Evolutionary conservation across 192 early-diverging fungal species (phyloP), one percentile per base, ranked within the genome.

Genomic region (Coemansia sp.): DNA sequence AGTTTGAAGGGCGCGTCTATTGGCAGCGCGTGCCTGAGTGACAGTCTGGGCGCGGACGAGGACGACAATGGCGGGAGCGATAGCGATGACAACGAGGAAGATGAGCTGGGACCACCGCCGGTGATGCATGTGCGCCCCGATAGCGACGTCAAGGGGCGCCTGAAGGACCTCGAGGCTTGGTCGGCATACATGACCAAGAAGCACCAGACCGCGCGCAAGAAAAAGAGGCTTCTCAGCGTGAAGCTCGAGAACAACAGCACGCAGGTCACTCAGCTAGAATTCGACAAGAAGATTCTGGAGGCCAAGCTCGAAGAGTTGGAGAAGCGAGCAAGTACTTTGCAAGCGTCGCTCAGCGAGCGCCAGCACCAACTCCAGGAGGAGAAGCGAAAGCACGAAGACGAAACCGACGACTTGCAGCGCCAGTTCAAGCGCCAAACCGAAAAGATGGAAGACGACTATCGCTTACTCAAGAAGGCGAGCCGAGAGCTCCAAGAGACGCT

Each of bases 141-240:
- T n/a, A 68, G 39, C 53, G 79, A 82, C 37, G 45, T 70, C 25
- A 64, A 92, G 63, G 94, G 94, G 2, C 85, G 93, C n/a, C 75
- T 95, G 5, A 79, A 89, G 61, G 94, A 95, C 75, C 84, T 94
- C 78, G 92, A 95, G 68, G 64, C 53, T 9, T 64, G 72, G 37
- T 66, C 67, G 14, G 32, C 38, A 19, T 76, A 82, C 36, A 82
- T 93, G 70, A 78, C 81, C 29, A 71, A 84, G 27, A 85, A 84
- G 39, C 63, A 81, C 14, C 83, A 77, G 38, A 86, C 75, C 0
- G 76, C 86, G 4, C 67, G 70, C 47, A 82, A 68, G 41, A 81
- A 76, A 31, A 85, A 86, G 73, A 82, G 65, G 22, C 85, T 79
- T 42, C 59, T 87, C 14, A 79, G 70, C n/a, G 71, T 75, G 25